A percentile compares a stretch with the other conserved stretches of the same genome.
Conservation (phyloP, 2,329 filamentous ascomycete species). For the Monilinia fructicola region DNA sequence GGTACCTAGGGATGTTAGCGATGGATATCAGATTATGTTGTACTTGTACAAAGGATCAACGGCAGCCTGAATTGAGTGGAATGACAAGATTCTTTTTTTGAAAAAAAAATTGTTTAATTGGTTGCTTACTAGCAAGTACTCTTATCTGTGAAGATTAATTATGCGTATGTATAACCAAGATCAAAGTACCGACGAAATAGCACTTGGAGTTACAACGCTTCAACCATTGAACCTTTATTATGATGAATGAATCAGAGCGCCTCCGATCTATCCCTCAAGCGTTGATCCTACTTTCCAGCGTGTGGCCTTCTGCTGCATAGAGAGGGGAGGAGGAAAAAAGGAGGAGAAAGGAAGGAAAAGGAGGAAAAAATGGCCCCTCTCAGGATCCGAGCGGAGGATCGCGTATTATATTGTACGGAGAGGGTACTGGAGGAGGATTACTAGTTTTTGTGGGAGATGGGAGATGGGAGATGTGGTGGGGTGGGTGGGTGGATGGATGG, state of each 20-base stretch:
- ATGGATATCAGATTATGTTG: conserved; percentile 16
- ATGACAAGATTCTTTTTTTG: background rate
- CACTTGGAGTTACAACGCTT: background rate
- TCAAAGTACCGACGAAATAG: too few relatives aligned
- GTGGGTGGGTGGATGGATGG: background rate
- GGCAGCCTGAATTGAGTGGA: background rate
- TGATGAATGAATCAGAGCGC: background rate
- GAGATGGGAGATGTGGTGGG: too few relatives aligned
- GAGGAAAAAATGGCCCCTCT: too few relatives aligned
- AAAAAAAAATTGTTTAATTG: background rate
- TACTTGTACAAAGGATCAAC: conserved; percentile 15
- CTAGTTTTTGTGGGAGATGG: too few relatives aligned
- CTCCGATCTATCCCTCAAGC: background rate
- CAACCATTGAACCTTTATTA: background rate
- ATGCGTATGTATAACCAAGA: too few relatives aligned
- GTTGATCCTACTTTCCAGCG: too few relatives aligned
- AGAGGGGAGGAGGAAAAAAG: background rate
- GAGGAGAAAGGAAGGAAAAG: background rate
- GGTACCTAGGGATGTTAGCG: background rate
- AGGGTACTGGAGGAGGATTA: too few relatives aligned
- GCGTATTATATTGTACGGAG: too few relatives aligned
- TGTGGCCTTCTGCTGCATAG: too few relatives aligned
- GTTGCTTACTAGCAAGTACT: background rate
- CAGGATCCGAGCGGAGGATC: too few relatives aligned
- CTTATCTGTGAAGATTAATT: too few relatives aligned